Evolutionary conservation across 75 land plant genomes (phyloP).

Genomic region (Chamaecyparis obtusa): DNA sequence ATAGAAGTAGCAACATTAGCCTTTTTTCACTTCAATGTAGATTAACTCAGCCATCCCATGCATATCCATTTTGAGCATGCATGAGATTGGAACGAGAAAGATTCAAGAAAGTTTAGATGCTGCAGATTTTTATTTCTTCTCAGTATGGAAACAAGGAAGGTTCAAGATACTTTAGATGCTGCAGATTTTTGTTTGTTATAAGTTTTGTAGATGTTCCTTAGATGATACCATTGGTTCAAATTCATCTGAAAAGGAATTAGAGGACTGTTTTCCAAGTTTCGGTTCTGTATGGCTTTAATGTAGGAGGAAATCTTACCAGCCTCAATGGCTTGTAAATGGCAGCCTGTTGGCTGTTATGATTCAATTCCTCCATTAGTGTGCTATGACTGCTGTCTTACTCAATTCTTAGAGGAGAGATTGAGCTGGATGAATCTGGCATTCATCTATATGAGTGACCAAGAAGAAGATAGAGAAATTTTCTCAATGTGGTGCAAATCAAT

Average conservation of each 20-base stretch:
- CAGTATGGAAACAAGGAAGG: background rate
- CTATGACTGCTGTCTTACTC: background rate
- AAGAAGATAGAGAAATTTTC: background rate
- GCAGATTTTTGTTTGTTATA: background rate
- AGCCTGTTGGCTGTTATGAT: background rate
- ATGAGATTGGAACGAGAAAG: background rate
- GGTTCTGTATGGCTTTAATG: background rate
- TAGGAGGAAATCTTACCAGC: background rate
- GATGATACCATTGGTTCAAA: background rate
- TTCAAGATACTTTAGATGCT: background rate
- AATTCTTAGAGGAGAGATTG: background rate
- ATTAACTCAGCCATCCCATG: background rate
- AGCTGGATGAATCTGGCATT: background rate
- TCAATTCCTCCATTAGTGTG: background rate
- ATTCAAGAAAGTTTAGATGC: background rate
- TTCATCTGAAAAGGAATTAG: background rate
- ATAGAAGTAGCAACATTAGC: background rate
- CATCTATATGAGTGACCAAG: background rate
- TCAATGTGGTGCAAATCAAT: background rate
- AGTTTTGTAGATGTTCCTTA: background rate
- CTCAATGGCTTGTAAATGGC: background rate
- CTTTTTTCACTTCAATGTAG: conserved; percentile 5
- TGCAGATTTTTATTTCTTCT: background rate
- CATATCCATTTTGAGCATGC: background rate
- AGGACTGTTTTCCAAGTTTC: background rate